These are phyloP conservation scores for Komagataella ulmi DNA, from an alignment of 805 yeast species.

Conservation along the genomic window DNA sequence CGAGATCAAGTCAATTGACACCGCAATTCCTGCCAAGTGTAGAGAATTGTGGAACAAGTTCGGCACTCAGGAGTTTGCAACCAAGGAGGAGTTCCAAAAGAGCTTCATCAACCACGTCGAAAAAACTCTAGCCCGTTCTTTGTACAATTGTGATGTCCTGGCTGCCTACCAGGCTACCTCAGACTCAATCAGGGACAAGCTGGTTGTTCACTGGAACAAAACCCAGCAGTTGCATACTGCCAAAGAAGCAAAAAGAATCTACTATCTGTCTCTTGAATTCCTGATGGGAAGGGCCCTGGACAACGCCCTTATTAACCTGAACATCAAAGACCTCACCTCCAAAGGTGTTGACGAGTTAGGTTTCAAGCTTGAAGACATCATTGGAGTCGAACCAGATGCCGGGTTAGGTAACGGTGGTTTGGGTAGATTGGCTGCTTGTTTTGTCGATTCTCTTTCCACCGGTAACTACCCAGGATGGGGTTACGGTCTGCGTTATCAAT, in stretches of 20 bases:
- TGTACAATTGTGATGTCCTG: conserved; percentile 83
- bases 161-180: conserved; percentile 92
- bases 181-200: conserved; percentile 60
- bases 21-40: conserved; percentile 66
- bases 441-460: conserved; percentile 77
- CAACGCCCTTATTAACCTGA: conserved; percentile 78
- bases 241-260: conserved; percentile 73
- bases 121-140: conserved; percentile 79
- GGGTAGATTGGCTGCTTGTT: conserved; percentile 91
- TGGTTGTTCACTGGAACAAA: conserved; percentile 81
- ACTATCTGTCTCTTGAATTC: conserved; percentile 78
- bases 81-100: conserved; percentile 46
- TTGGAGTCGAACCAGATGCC: conserved; percentile 85
- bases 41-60: conserved; percentile 69
- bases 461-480: conserved; percentile 94
- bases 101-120: conserved; percentile 79
- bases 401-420: conserved; percentile 93
- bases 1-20: conserved; percentile 74
- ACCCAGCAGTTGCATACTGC: conserved; percentile 85
- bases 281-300: conserved; percentile 93
- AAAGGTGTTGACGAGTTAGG: conserved; percentile 62
- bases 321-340: conserved; percentile 45
- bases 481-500: conserved; percentile 84
- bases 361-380: conserved; percentile 73
- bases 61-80: conserved; percentile 35